phyloP scores from a whole-genome alignment of 2,329 filamentous ascomycete genomes.

The Penicillium hordei region DNA sequence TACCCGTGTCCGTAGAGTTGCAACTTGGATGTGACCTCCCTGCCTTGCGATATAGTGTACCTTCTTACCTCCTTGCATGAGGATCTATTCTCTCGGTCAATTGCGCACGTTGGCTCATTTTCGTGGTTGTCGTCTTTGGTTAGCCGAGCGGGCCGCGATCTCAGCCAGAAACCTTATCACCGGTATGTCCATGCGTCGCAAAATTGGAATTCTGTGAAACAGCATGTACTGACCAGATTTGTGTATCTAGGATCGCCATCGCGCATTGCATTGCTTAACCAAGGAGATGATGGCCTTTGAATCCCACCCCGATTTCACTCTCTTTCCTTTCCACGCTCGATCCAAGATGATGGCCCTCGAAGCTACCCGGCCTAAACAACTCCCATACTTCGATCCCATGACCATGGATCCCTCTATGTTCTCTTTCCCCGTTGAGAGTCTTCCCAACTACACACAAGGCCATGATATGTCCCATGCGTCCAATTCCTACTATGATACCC shows the following conservation, averaged over 20 bases:
- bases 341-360: constrained; percentile 37
- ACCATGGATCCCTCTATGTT: constrained; percentile 38
- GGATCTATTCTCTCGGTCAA: constrained; percentile 1
- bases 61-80: constrained; percentile 10
- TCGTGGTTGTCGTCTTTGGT: constrained; percentile 20
- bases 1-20: neutral
- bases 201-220: neutral
- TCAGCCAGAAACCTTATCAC: constrained; percentile 21
- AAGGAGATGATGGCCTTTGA: constrained; percentile 14
- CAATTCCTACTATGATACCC: constrained; percentile 32
- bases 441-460: constrained; percentile 25
- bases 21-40: constrained; percentile 16
- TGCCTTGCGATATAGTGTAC: constrained; percentile 5
- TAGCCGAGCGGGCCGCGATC: constrained; percentile 27
- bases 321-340: constrained; percentile 10
- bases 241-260: neutral
- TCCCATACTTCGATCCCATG: constrained; percentile 31
- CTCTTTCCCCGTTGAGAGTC: constrained; percentile 29
- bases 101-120: constrained; percentile 21
- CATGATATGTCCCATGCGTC: constrained; percentile 22
- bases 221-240: neutral
- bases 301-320: constrained; percentile 15
- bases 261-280: neutral
- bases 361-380: constrained; percentile 30
- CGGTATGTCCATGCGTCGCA: constrained; percentile 14